Base-by-base conservation (phyloP, 257 asterid species). In the Solanum infundibuliforme region DNA sequence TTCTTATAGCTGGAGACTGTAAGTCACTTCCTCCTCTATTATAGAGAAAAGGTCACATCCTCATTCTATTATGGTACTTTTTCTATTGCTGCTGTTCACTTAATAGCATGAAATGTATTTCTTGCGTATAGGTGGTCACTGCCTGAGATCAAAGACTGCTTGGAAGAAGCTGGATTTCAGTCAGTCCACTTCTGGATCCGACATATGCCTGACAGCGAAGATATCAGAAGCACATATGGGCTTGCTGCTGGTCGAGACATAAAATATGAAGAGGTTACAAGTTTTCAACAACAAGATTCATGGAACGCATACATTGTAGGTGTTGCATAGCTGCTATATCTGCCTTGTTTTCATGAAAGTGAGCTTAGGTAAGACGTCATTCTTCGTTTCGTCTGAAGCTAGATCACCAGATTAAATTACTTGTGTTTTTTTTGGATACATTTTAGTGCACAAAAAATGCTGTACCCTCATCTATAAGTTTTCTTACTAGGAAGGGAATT, bases 1-100 rank as follows among this genome's bases (percentile, higher is more conserved):
- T 92, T 94, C 98, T 90, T 96, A 96, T 91, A 97, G 99, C 93
- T 97, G 99, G 99, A 95, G 99, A 93, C 95, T 97, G 99, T 97
- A 95, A 97, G 98, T 91, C 43, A 69, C 35, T 32, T 76, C 75
- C 46, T 48, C 46, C 38, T 34, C 72, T 55, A 7, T 20, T 73
- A 25, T 8, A 55, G 65, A 55, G 65, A 18, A 55, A 55, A 55
- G 10, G n/a, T 55, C 38, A 69, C 35, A 32, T 76, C 75, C 72
- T 48, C 46, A 25, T 43, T 34, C 72, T 55, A 29, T 20, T n/a
- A 36, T 5, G 81, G 46, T 21, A 9, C 34, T 35, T 43, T 39
- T 18, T 21, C 39, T 18, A 16, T 73, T 35, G 23, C 25, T 68
- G 29, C 62, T 85, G 60, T 68, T 65, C 20, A 21, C 71, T 27